Conservation (phyloP, 2,329 filamentous ascomycete species). For the Claviceps maximensis region DNA sequence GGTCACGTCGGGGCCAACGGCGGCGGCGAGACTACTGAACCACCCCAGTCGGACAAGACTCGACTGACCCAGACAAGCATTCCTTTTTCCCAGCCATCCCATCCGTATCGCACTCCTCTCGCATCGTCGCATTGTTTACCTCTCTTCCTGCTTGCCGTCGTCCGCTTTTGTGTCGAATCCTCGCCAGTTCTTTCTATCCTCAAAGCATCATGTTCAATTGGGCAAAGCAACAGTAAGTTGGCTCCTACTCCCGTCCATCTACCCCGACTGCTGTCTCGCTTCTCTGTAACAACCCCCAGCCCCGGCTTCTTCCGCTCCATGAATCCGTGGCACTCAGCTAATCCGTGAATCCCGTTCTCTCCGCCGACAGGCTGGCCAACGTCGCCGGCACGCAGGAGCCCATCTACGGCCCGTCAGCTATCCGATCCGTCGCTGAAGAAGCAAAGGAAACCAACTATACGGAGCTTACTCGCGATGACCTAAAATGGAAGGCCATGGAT, state of each 20-base stretch:
- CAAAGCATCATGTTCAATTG: slow-evolving; percentile 67
- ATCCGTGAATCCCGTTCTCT: slow-evolving; percentile 4
- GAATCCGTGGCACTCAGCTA: slow-evolving; percentile 5
- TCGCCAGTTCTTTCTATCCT: neutral
- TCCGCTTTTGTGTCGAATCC: neutral
- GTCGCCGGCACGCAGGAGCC: slow-evolving; percentile 94
- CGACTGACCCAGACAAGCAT: neutral
- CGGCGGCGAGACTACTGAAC: no score
- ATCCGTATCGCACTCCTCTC: neutral
- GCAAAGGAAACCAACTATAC: slow-evolving; percentile 66
- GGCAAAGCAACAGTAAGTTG: slow-evolving; percentile 75
- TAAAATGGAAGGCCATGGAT: slow-evolving; percentile 72
- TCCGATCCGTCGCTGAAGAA: slow-evolving; percentile 75
- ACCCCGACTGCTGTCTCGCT: neutral
- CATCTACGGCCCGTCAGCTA: slow-evolving; percentile 80
- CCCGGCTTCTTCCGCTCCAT: neutral
- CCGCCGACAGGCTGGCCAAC: slow-evolving; percentile 44
- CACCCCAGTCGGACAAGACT: no score
- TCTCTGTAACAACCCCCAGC: neutral
- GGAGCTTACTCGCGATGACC: slow-evolving; percentile 60
- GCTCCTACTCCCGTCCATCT: slow-evolving; percentile 4
- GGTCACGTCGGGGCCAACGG: no score
- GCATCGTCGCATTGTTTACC: neutral
- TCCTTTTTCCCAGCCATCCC: neutral
- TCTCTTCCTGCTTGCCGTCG: neutral